Conservation (phyloP, 192 early-diverging fungal species). For the Borealophlyctis nickersoniae region DNA sequence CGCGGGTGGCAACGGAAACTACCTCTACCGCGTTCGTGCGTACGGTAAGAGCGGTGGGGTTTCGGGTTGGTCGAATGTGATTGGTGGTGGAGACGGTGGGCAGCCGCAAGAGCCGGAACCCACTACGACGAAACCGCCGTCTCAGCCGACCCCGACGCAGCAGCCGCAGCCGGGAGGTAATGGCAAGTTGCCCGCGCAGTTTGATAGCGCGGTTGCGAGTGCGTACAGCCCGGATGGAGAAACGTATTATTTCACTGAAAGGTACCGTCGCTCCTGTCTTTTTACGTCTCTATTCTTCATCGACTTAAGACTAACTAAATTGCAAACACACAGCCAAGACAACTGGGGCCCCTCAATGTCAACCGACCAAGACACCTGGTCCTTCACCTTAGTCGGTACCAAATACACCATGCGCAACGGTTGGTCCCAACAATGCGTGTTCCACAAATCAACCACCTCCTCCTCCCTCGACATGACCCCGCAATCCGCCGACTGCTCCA, state of each 20-base stretch:
- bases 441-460: background rate
- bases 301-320: background rate
- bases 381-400: background rate
- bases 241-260: background rate
- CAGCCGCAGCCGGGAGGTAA: no score
- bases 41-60: background rate
- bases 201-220: background rate
- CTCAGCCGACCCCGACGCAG: no score
- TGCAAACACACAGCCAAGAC: background rate
- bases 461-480: background rate
- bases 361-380: background rate
- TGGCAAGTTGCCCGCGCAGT: background rate
- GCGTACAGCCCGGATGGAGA: background rate
- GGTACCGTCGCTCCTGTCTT: background rate
- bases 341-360: background rate
- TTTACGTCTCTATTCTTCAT: background rate
- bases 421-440: background rate
- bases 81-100: no score
- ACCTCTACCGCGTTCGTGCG: conserved; percentile 14
- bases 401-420: background rate
- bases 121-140: background rate
- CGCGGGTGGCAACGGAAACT: background rate
- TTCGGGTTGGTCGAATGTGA: background rate
- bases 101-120: no score
- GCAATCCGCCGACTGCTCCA: background rate